Evolutionary conservation across 2,329 filamentous ascomycete species (phyloP).

Genomic region (Beauveria brongniartii): DNA sequence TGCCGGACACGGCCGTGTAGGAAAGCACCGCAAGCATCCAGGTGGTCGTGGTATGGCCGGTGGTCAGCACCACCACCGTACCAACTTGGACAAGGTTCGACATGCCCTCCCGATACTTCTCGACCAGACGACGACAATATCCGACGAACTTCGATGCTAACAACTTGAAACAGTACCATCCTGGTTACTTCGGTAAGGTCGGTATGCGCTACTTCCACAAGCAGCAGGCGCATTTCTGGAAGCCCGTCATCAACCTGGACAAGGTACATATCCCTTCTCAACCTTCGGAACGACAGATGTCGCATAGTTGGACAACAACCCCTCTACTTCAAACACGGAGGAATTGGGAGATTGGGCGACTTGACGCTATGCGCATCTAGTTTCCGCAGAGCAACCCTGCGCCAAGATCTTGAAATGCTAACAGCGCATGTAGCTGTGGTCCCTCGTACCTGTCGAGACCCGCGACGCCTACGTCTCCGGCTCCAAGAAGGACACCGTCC

Average conservation of each 20-base stretch:
- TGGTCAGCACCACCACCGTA: conserved; percentile 84
- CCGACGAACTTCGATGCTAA: conserved; percentile 19
- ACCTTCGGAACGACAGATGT: background rate
- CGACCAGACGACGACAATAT: background rate
- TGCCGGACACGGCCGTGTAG: conserved; percentile 95
- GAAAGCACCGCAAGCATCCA: conserved; percentile 94
- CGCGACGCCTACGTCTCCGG: conserved; percentile 85
- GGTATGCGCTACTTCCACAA: conserved; percentile 97
- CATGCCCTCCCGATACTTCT: conserved; percentile 23
- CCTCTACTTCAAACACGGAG: background rate
- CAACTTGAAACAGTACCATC: conserved; percentile 62
- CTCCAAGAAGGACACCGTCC: conserved; percentile 79
- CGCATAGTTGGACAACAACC: background rate
- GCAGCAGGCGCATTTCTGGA: conserved; percentile 93
- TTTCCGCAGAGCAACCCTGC: background rate
- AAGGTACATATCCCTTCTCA: conserved; percentile 54
- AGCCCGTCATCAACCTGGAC: conserved; percentile 97
- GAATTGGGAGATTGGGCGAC: background rate
- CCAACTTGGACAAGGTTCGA: conserved; percentile 67
- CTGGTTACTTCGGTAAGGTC: conserved; percentile 99
- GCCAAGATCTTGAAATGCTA: background rate
- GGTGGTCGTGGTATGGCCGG: conserved; percentile 84
- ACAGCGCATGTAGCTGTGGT: conserved; percentile 63
- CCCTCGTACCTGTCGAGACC: conserved; percentile 85
- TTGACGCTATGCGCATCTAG: background rate